These are phyloP conservation scores for Fusarium falciforme DNA, from an alignment of 2,329 filamentous ascomycete species.

Conservation along the genomic window DNA sequence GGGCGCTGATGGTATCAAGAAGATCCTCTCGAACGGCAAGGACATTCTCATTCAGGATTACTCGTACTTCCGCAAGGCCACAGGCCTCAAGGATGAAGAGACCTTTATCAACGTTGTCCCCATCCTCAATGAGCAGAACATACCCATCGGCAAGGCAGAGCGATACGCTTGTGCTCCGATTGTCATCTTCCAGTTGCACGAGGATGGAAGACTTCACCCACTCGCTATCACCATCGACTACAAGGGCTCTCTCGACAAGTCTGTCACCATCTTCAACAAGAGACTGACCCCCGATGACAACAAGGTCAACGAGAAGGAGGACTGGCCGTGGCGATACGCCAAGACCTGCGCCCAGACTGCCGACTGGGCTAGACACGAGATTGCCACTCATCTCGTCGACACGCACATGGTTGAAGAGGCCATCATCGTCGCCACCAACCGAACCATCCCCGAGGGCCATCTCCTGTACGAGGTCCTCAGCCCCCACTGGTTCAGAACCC, in stretches of 20 bases:
- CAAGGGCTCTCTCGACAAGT: slow-evolving; percentile 14
- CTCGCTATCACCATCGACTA: slow-evolving; percentile 31
- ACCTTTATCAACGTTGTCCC: slow-evolving; percentile 6
- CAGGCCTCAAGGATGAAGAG: slow-evolving; percentile 11
- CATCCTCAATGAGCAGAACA: neutral
- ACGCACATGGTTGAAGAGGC: slow-evolving; percentile 33
- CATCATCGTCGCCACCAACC: slow-evolving; percentile 31
- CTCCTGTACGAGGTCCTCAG: slow-evolving; percentile 28
- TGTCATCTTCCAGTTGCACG: slow-evolving; percentile 26
- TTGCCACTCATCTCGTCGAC: slow-evolving; percentile 29
- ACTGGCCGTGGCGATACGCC: slow-evolving; percentile 35
- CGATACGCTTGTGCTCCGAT: slow-evolving; percentile 25
- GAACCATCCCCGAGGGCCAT: slow-evolving; percentile 19
- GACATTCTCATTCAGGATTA: slow-evolving; percentile 34
- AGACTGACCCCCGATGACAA: slow-evolving; percentile 20
- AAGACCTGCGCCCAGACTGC: slow-evolving; percentile 33
- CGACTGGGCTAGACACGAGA: slow-evolving; percentile 32
- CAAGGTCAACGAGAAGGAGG: slow-evolving; percentile 17
- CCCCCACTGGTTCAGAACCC: slow-evolving; percentile 30
- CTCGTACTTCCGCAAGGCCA: slow-evolving; percentile 28
- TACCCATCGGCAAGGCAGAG: neutral
- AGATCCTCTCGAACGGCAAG: slow-evolving; percentile 1
- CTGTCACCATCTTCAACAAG: slow-evolving; percentile 28
- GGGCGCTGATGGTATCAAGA: slow-evolving; percentile 19
- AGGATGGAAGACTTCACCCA: slow-evolving; percentile 27